A percentile compares a stretch with the other conserved stretches of the same genome.
Conservation (phyloP, 75 land plant genomes). For the Pinus albicaulis region DNA sequence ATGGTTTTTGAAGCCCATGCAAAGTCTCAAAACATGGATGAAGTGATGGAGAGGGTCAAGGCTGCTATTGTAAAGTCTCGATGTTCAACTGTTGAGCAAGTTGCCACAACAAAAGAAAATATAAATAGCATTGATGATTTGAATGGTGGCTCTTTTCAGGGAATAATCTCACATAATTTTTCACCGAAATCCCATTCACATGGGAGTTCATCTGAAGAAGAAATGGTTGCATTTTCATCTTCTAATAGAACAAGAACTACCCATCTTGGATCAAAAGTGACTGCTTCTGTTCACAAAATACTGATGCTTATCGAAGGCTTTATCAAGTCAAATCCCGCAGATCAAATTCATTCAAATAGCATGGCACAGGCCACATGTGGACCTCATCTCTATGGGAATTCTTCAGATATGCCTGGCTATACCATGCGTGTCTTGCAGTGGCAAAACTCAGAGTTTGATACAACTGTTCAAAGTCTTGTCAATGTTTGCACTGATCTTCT, state of each 20-base stretch:
- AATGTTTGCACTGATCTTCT: slow-evolving; percentile 51
- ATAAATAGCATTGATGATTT: no score
- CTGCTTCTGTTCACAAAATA: slow-evolving; percentile 45
- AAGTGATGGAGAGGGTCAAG: slow-evolving; percentile 34
- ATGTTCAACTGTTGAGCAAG: neutral
- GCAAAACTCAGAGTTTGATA: slow-evolving; percentile 53
- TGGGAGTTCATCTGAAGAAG: slow-evolving; percentile 11
- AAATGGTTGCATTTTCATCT: neutral
- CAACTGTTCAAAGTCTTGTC: slow-evolving; percentile 44
- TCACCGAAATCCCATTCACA: slow-evolving; percentile 14
- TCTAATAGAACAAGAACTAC: slow-evolving; percentile 8
- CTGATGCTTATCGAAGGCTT: slow-evolving; percentile 62
- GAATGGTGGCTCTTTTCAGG: neutral
- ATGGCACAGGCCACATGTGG: slow-evolving; percentile 17
- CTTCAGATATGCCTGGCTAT: slow-evolving; percentile 28
- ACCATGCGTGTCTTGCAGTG: slow-evolving; percentile 49
- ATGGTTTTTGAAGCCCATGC: slow-evolving; percentile 12
- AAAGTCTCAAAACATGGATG: slow-evolving; percentile 32
- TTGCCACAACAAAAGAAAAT: slow-evolving; percentile 8
- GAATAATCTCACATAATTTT: neutral
- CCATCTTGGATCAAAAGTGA: slow-evolving; percentile 19
- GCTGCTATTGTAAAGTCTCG: slow-evolving; percentile 22
- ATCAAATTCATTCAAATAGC: slow-evolving; percentile 15
- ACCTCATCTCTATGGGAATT: slow-evolving; percentile 7
- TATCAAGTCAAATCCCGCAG: slow-evolving; percentile 13